Evolutionary conservation across 106 monocot species (phyloP).

Genomic region (Apostasia shenzhenica): DNA sequence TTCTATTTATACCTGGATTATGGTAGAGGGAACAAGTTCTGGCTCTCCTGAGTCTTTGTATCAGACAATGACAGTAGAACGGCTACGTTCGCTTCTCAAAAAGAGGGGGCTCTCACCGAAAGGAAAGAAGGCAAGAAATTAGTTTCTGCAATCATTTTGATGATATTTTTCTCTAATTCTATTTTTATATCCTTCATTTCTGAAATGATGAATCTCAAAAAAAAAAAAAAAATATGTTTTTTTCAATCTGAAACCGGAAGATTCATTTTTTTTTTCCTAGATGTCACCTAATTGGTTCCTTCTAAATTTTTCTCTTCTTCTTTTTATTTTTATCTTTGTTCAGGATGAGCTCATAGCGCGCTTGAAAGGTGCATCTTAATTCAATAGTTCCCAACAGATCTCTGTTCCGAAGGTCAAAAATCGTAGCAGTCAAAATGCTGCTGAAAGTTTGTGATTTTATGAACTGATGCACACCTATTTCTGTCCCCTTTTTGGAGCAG

Average conservation of each 20-base stretch:
- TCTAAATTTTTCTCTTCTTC: background rate
- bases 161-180: background rate
- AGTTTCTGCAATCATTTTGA: background rate
- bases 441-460: too few relatives aligned
- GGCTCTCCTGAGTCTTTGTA: constrained; percentile 15
- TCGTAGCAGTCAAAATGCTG: too few relatives aligned
- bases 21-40: constrained; percentile 11
- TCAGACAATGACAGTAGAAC: constrained; percentile 38
- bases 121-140: constrained; percentile 34
- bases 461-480: too few relatives aligned
- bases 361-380: constrained; percentile 9
- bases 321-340: background rate
- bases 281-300: background rate
- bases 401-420: too few relatives aligned
- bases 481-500: too few relatives aligned
- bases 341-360: constrained; percentile 34
- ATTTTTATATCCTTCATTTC: background rate
- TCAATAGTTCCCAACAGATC: too few relatives aligned
- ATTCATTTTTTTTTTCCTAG: background rate
- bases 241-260: too few relatives aligned
- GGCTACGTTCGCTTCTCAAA: constrained; percentile 32
- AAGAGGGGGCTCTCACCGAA: constrained; percentile 36
- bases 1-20: background rate
- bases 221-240: too few relatives aligned
- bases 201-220: background rate